These are phyloP conservation scores for Fusarium acutatum DNA, from an alignment of 2,329 filamentous ascomycete genomes.

Conservation along the genomic window DNA sequence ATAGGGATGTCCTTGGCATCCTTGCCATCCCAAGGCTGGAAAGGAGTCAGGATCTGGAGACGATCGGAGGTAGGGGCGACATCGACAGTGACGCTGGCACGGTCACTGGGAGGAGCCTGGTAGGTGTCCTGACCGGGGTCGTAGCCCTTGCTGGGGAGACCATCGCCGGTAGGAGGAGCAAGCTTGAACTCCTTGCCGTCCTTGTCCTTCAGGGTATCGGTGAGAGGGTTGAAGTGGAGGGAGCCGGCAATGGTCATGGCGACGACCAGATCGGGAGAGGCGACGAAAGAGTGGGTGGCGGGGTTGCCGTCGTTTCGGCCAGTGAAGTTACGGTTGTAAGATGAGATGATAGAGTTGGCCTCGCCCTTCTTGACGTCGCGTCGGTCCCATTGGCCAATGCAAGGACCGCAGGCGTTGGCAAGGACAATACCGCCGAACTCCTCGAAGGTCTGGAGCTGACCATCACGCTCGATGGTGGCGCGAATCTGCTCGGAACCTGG, in stretches of 20 bases:
- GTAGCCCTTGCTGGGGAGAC: slow-evolving; percentile 83
- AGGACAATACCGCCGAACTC: slow-evolving; percentile 88
- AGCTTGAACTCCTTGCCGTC: slow-evolving; percentile 97
- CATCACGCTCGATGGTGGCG: slow-evolving; percentile 89
- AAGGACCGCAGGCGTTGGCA: slow-evolving; percentile 94
- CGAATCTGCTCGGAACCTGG: slow-evolving; percentile 97
- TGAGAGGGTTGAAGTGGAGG: slow-evolving; percentile 94
- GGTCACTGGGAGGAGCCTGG: slow-evolving; percentile 89
- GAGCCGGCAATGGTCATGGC: slow-evolving; percentile 85
- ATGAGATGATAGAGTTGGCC: slow-evolving; percentile 96
- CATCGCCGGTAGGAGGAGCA: slow-evolving; percentile 78
- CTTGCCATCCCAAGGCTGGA: slow-evolving; percentile 90
- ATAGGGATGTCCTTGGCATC: slow-evolving; percentile 86
- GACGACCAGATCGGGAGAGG: slow-evolving; percentile 89
- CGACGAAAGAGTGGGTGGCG: slow-evolving; percentile 91
- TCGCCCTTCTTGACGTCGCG: slow-evolving; percentile 93
- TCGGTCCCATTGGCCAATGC: slow-evolving; percentile 96
- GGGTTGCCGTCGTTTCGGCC: slow-evolving; percentile 97
- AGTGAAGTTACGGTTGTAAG: slow-evolving; percentile 99
- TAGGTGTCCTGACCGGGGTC: slow-evolving; percentile 94
- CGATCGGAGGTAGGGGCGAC: slow-evolving; percentile 92
- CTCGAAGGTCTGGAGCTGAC: slow-evolving; percentile 85
- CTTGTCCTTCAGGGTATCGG: slow-evolving; percentile 91
- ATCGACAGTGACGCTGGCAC: slow-evolving; percentile 75
- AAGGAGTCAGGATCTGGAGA: slow-evolving; percentile 90